phyloP scores from a whole-genome alignment of 345 rosid species.

The Cardamine occulta region DNA sequence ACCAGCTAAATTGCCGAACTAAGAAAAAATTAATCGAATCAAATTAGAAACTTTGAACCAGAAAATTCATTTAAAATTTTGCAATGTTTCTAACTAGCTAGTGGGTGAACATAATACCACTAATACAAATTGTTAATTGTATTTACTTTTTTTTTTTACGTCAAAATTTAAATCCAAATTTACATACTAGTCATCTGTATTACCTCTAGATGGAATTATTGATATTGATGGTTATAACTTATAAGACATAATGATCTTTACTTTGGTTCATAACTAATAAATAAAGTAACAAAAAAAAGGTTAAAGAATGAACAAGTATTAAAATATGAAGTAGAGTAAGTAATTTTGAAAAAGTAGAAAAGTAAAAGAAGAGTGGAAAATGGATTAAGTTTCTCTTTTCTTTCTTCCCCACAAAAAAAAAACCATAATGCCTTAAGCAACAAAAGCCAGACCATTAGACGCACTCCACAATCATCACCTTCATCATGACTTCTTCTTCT shows the following conservation, averaged over 20 bases:
- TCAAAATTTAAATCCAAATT: too few species aligned
- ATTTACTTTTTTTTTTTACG: too few species aligned
- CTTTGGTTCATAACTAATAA: background rate
- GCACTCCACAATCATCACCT: conserved; percentile 48
- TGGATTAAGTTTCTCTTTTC: conserved; percentile 36
- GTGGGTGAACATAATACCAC: background rate
- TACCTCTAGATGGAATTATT: background rate
- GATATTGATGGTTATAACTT: background rate
- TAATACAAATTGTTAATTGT: background rate
- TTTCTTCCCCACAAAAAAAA: conserved; percentile 39
- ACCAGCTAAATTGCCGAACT: too few species aligned
- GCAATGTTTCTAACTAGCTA: background rate
- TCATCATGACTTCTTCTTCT: conserved; percentile 68
- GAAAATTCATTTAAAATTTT: background rate
- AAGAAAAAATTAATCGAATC: background rate
- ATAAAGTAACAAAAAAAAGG: background rate
- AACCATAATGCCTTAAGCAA: conserved; percentile 46
- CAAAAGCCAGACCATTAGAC: conserved; percentile 47
- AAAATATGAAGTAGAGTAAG: background rate
- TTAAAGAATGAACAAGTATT: background rate
- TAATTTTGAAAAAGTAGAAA: conserved; percentile 24
- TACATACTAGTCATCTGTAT: background rate
- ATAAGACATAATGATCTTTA: conserved; percentile 11
- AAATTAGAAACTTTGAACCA: background rate
- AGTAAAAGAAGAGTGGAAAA: conserved; percentile 41